Evolutionary conservation across 805 yeast genomes (phyloP), one percentile per base, ranked within the genome.

Genomic region (Lachancea fermentati): DNA sequence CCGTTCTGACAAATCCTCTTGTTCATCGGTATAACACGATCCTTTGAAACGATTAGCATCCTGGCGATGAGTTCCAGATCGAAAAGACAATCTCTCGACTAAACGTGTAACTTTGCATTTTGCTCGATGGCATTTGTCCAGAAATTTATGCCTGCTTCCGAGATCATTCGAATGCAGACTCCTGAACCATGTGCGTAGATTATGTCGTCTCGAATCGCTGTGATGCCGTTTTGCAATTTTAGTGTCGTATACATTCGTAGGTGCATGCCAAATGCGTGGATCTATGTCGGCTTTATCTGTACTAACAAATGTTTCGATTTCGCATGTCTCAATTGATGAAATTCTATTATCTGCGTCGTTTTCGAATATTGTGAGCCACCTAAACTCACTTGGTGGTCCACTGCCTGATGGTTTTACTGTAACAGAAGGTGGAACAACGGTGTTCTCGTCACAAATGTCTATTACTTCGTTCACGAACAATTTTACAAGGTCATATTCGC

Each of bases 381-480:
- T 36, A 6, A 39, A 28, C 22, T 36, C 42, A 30, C 37, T 33
- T 11, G 19, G 25, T 2, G 37, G 30, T 14, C 25, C 32, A 9
- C 15, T 35, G 16, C 24, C 32, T 8, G 15, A 8, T 11, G 7
- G 15, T 14, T 24, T 34, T 34, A 35, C 19, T 18, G 43, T 34
- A 18, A 16, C 13, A 5, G 37, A 5, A 22, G 26, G 34, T 19
- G 29, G 13, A 2, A 16, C 22, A 4, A 19, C 30, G 12, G 42
- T 13, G n/a, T 31, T 30, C 5, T 28, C 19, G 9, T 29, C 36
- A 29, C 43, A 40, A 24, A 40, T 40, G 19, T 44, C 47, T 15
- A 33, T 13, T 22, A 44, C 34, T 28, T 44, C 47, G 30, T 34
- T 34, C 15, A 44, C 28, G 32, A 44, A 44, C 13, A 44, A 29